Evolutionary conservation across 176 grass and related monocot species (phyloP).

Genomic region (Lolium multiflorum): DNA sequence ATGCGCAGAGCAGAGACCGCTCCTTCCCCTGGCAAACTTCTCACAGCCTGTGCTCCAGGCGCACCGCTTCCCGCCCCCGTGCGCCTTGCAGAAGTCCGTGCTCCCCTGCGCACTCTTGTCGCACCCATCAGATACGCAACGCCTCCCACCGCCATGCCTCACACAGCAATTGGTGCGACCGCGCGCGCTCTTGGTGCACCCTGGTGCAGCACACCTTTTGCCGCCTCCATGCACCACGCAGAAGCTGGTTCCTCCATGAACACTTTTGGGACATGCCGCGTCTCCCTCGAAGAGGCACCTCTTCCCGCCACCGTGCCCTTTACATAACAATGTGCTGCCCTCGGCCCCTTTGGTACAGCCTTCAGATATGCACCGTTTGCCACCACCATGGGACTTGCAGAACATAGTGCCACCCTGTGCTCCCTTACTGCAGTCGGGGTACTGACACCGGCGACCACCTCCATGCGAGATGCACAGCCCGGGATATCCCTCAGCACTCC

Average conservation of each 20-base stretch:
- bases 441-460: slow-evolving; percentile 82
- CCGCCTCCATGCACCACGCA: slow-evolving; percentile 88
- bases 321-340: slow-evolving; percentile 81
- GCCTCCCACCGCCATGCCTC: slow-evolving; percentile 84
- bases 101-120: slow-evolving; percentile 90
- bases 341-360: slow-evolving; percentile 82
- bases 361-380: slow-evolving; percentile 79
- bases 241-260: slow-evolving; percentile 83
- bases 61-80: slow-evolving; percentile 67
- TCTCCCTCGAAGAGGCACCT: slow-evolving; percentile 84
- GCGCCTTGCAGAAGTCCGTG: slow-evolving; percentile 85
- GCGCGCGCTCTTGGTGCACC: slow-evolving; percentile 82
- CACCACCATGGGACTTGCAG: slow-evolving; percentile 91
- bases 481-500: slow-evolving; percentile 77
- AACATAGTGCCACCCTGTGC: slow-evolving; percentile 87
- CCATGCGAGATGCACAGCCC: slow-evolving; percentile 89
- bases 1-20: slow-evolving; percentile 43
- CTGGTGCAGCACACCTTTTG: slow-evolving; percentile 59
- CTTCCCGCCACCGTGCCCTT: slow-evolving; percentile 85
- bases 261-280: slow-evolving; percentile 76
- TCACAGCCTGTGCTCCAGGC: slow-evolving; percentile 70
- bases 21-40: slow-evolving; percentile 68
- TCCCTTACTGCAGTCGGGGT: slow-evolving; percentile 64
- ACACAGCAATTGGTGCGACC: slow-evolving; percentile 81
- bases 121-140: slow-evolving; percentile 69